These are phyloP conservation scores for Artemisia argyi DNA, from an alignment of 129 eudicot genomes.

Conservation along the genomic window DNA sequence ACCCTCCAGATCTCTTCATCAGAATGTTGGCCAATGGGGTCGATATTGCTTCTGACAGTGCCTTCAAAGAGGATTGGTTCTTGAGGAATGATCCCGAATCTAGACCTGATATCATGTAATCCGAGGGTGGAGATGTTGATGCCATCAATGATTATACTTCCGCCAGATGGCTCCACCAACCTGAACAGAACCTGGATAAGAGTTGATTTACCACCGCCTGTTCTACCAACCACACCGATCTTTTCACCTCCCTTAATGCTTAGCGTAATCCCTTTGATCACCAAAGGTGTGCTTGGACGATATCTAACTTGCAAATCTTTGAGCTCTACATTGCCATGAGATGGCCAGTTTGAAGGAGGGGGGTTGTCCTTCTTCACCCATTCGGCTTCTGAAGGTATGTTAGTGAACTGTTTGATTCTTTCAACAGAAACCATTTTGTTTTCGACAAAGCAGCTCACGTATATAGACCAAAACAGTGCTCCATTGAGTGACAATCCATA, in stretches of 20 bases:
- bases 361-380: constrained; percentile 51
- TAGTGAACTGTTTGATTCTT: constrained; percentile 76
- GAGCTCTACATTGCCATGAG: constrained; percentile 52
- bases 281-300: constrained; percentile 66
- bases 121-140: constrained; percentile 65
- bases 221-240: constrained; percentile 90
- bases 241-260: constrained; percentile 75
- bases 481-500: constrained; percentile 77
- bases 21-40: constrained; percentile 68
- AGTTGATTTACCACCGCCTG: constrained; percentile 92
- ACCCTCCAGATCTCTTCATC: constrained; percentile 95
- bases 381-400: constrained; percentile 77
- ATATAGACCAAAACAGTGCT: constrained; percentile 49
- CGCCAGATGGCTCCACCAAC: constrained; percentile 79
- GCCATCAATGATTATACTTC: constrained; percentile 62
- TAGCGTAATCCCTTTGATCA: constrained; percentile 67
- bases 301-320: constrained; percentile 75
- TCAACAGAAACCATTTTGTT: constrained; percentile 88
- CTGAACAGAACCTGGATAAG: constrained; percentile 77
- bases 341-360: constrained; percentile 78
- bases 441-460: constrained; percentile 63
- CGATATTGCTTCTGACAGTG: constrained; percentile 83
- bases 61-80: constrained; percentile 93
- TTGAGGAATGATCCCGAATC: constrained; percentile 92
- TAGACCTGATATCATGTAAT: constrained; percentile 83